phyloP scores from a whole-genome alignment of 2,329 filamentous ascomycete species.

The Cercospora citrullina region DNA sequence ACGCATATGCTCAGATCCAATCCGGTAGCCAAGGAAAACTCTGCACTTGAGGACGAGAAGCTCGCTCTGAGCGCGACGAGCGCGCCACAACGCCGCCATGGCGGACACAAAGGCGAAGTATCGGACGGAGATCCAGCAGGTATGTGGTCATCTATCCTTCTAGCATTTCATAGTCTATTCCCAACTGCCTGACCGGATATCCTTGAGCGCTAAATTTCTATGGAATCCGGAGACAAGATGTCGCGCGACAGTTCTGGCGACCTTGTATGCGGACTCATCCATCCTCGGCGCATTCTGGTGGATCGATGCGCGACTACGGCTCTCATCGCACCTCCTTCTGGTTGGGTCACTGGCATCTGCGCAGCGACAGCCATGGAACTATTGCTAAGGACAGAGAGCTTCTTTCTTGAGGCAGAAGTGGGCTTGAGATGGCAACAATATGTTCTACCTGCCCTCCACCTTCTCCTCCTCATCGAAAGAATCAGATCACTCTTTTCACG shows the following conservation, averaged over 20 bases:
- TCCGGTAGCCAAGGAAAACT: background rate
- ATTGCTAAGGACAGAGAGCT: background rate
- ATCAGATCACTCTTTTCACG: background rate
- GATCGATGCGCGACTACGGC: background rate
- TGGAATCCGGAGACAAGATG: background rate
- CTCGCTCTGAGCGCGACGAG: background rate
- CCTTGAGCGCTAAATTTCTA: background rate
- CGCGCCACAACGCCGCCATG: constrained; percentile 51
- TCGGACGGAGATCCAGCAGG: constrained; percentile 97
- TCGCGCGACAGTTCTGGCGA: background rate
- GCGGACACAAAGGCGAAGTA: constrained; percentile 81
- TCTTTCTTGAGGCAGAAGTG: background rate
- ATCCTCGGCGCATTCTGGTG: background rate
- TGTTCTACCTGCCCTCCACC: background rate
- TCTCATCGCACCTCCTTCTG: background rate
- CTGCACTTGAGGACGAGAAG: background rate
- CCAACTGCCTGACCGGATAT: background rate
- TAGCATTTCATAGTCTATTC: background rate
- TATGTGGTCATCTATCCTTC: constrained; percentile 47
- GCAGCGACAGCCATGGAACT: background rate
- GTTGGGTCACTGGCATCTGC: background rate
- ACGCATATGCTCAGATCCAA: background rate
- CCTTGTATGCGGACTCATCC: background rate
- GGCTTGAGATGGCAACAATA: background rate
- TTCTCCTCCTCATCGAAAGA: background rate